phyloP scores from a whole-genome alignment of 345 rosid genomes.

The Orychophragmus violaceus region DNA sequence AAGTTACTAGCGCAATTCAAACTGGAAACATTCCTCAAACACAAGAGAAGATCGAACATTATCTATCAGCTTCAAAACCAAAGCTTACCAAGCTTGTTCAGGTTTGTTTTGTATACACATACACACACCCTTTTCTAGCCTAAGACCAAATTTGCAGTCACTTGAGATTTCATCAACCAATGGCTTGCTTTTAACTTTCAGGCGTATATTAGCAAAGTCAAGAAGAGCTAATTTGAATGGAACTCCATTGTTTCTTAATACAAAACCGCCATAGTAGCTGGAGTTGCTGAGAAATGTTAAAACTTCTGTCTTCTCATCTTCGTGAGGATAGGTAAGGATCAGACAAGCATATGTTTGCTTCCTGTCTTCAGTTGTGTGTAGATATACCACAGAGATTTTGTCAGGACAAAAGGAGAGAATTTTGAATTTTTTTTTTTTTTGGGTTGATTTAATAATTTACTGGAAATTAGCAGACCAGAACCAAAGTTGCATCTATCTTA shows the following conservation, averaged over 20 bases:
- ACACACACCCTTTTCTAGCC: neutral
- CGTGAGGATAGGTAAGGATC: neutral
- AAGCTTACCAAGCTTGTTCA: slow-evolving; percentile 92
- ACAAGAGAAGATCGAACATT: slow-evolving; percentile 82
- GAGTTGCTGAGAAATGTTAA: slow-evolving; percentile 19
- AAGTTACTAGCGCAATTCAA: slow-evolving; percentile 76
- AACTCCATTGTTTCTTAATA: neutral
- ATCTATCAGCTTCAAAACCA: slow-evolving; percentile 71
- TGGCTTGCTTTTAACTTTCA: slow-evolving; percentile 1
- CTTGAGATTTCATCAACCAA: neutral
- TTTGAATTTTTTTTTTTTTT: neutral
- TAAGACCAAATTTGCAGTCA: neutral
- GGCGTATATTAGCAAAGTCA: slow-evolving; percentile 29
- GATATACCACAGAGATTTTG: slow-evolving; percentile 23
- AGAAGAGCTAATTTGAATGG: slow-evolving; percentile 21
- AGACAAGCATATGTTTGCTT: slow-evolving; percentile 6
- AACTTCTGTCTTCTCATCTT: neutral
- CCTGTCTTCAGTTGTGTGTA: slow-evolving; percentile 14
- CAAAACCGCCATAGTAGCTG: neutral
- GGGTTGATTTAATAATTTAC: slow-evolving; percentile 9
- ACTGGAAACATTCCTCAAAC: slow-evolving; percentile 77
- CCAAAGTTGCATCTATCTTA: slow-evolving; percentile 1
- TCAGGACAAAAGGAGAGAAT: neutral
- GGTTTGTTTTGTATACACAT: slow-evolving; percentile 38
- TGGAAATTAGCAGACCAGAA: slow-evolving; percentile 4